Conservation (phyloP, 352 stramenopile genomes). For the Globisporangium viniferum region DNA sequence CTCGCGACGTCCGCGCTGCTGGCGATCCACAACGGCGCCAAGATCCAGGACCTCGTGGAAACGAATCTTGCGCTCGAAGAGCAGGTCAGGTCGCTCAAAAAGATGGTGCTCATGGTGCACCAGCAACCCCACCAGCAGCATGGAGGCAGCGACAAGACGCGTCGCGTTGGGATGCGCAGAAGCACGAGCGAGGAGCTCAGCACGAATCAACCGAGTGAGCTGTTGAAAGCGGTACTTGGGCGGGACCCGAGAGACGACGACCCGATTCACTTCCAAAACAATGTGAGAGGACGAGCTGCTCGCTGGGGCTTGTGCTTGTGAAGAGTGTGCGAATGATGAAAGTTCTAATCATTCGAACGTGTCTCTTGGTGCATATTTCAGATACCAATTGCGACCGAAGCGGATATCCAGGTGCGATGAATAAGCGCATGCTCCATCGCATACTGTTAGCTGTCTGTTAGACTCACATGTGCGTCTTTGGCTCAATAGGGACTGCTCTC, state of each 20-base stretch:
- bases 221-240: constrained; percentile 5
- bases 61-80: constrained; percentile 44
- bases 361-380: background rate
- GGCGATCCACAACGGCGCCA: constrained; percentile 20
- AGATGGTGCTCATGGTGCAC: constrained; percentile 23
- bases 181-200: constrained; percentile 3
- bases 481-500: constrained; percentile 21
- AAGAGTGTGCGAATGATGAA: background rate
- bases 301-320: too few relatives aligned
- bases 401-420: constrained; percentile 12
- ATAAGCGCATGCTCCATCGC: background rate
- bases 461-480: background rate
- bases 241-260: constrained; percentile 5
- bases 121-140: background rate
- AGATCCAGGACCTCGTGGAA: constrained; percentile 42
- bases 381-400: constrained; percentile 15
- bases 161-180: background rate
- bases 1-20: constrained; percentile 18
- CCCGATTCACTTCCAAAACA: constrained; percentile 1
- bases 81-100: constrained; percentile 47
- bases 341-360: background rate
- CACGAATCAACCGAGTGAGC: background rate
- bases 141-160: background rate
- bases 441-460: background rate
- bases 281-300: constrained; percentile 5